Conservation (phyloP, 148 eudicot genomes). For the Cornus controversa region DNA sequence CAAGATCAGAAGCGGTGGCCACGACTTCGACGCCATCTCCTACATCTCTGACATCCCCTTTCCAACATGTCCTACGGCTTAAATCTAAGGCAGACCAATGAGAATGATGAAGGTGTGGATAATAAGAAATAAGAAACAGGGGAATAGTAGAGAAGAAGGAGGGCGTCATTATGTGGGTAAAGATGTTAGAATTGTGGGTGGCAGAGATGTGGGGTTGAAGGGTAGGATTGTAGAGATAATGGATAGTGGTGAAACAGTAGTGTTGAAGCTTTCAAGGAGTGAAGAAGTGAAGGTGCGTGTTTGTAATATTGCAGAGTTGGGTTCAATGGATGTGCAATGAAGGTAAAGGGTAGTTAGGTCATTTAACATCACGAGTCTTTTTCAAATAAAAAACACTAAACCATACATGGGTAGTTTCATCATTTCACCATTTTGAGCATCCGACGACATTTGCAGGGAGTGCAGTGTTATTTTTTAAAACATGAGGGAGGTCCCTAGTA, state of each 20-base stretch:
- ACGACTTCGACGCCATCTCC: conserved; percentile 41
- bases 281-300: conserved; percentile 46
- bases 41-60: conserved; percentile 21
- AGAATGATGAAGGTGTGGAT: neutral
- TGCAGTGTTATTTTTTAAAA: too few relatives aligned
- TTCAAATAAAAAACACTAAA: too few relatives aligned
- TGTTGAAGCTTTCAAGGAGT: conserved; percentile 47
- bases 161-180: conserved; percentile 30
- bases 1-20: conserved; percentile 45
- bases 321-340: conserved; percentile 68
- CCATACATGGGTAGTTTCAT: too few relatives aligned
- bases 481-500: too few relatives aligned
- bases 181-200: conserved; percentile 63
- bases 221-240: conserved; percentile 48
- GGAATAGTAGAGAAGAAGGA: conserved; percentile 5
- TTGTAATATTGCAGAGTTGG: conserved; percentile 61
- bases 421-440: too few relatives aligned
- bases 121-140: neutral
- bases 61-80: conserved; percentile 52
- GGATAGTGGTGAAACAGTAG: conserved; percentile 30
- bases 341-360: too few relatives aligned
- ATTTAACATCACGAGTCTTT: too few relatives aligned
- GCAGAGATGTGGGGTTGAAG: conserved; percentile 56
- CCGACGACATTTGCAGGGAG: too few relatives aligned
- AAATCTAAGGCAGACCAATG: conserved; percentile 44